phyloP scores from a whole-genome alignment of 2,329 filamentous ascomycete species.

The Sporothrix humicola region DNA sequence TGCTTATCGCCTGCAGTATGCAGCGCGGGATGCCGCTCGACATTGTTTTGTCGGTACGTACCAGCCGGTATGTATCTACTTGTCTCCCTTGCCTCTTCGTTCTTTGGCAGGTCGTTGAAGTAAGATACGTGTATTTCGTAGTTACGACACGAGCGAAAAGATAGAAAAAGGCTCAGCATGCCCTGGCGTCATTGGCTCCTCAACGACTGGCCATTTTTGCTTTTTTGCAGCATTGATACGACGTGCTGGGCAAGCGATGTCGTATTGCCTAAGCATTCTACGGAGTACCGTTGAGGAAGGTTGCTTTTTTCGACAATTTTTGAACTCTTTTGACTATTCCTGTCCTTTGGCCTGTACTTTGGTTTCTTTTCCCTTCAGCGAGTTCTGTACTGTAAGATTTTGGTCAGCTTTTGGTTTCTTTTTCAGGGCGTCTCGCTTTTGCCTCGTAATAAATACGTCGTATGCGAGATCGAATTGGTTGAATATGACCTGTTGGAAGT shows the following conservation, averaged over 20 bases:
- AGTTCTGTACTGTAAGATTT: background rate
- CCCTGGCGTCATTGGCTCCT: background rate
- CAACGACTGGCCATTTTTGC: background rate
- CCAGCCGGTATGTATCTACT: background rate
- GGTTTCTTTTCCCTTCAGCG: background rate
- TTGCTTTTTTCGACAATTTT: background rate
- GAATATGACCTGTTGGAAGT: conserved; percentile 13
- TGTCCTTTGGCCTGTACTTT: background rate
- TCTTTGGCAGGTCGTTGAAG: background rate
- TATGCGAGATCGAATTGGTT: conserved; percentile 12
- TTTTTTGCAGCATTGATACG: conserved; percentile 4
- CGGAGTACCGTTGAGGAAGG: conserved; percentile 4
- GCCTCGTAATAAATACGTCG: background rate
- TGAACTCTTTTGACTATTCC: background rate
- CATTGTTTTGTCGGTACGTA: background rate
- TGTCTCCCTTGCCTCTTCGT: background rate
- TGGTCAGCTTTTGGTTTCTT: conserved; percentile 14
- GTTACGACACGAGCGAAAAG: background rate
- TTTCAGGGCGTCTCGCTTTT: background rate
- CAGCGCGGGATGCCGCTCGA: background rate
- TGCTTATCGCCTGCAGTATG: background rate
- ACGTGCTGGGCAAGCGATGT: conserved; percentile 18
- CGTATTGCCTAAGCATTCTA: conserved; percentile 12
- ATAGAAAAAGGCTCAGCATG: background rate
- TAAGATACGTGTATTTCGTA: background rate